These are phyloP conservation scores for Pseudomassariella vexata DNA, from an alignment of 2,329 filamentous ascomycete species.

Conservation along the genomic window DNA sequence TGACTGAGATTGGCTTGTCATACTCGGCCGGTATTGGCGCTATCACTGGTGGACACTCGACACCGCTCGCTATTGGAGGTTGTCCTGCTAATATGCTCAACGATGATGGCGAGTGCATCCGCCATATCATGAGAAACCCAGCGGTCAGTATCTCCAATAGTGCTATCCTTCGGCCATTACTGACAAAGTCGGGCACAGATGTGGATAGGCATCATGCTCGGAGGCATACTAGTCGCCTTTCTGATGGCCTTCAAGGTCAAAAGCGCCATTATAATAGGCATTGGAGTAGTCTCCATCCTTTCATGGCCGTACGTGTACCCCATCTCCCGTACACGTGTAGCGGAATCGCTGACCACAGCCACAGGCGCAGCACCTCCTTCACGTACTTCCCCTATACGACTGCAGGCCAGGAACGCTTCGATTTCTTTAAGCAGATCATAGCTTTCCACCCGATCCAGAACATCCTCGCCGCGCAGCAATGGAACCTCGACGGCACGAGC, in stretches of 20 bases:
- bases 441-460: conserved; percentile 64
- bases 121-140: conserved; percentile 69
- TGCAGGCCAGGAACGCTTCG: conserved; percentile 59
- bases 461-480: conserved; percentile 59
- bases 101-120: conserved; percentile 42
- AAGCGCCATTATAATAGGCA: conserved; percentile 69
- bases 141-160: conserved; percentile 51
- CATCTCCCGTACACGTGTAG: conserved; percentile 4
- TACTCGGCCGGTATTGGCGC: conserved; percentile 80
- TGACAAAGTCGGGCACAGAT: no score
- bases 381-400: conserved; percentile 66
- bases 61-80: conserved; percentile 72
- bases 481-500: conserved; percentile 50
- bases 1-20: conserved; percentile 61
- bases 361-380: conserved; percentile 57
- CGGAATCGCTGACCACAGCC: conserved; percentile 10
- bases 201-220: conserved; percentile 81
- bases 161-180: no score
- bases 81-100: conserved; percentile 55
- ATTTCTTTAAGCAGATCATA: conserved; percentile 69
- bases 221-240: conserved; percentile 72
- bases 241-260: conserved; percentile 76
- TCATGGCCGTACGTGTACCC: conserved; percentile 62
- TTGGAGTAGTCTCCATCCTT: conserved; percentile 64
- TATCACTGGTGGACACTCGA: conserved; percentile 64